These are phyloP conservation scores for Globisporangium radiosum DNA, from an alignment of 352 stramenopile genomes.

Conservation along the genomic window DNA sequence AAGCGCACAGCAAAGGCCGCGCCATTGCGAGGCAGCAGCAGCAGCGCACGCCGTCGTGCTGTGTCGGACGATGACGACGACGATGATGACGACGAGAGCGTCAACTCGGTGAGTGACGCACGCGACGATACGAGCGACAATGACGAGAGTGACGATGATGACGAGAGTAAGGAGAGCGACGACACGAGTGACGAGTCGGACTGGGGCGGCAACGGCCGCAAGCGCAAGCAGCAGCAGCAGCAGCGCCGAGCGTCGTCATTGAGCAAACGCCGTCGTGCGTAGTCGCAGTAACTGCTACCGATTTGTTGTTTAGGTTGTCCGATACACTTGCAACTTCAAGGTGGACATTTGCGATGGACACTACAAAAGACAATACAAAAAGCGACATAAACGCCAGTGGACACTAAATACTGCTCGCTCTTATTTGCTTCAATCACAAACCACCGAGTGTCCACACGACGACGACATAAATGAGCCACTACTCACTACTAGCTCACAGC, in stretches of 20 bases:
- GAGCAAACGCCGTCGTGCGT: slow-evolving; percentile 22
- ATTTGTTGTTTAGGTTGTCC: too few species aligned
- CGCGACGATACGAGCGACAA: slow-evolving; percentile 53
- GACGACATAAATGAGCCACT: background rate
- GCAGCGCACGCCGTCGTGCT: background rate
- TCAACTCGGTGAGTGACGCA: slow-evolving; percentile 31
- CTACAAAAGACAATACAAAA: background rate
- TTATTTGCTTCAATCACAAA: slow-evolving; percentile 3
- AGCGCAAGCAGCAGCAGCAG: slow-evolving; percentile 25
- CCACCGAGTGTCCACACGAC: background rate
- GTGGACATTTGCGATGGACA: background rate
- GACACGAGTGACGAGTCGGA: slow-evolving; percentile 30
- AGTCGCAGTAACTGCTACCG: background rate
- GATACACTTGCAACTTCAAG: too few species aligned
- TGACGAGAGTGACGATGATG: slow-evolving; percentile 52
- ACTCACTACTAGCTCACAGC: background rate
- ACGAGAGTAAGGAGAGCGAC: slow-evolving; percentile 20
- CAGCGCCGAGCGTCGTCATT: slow-evolving; percentile 9
- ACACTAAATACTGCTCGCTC: background rate
- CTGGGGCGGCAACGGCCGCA: slow-evolving; percentile 26
- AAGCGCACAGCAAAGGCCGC: background rate
- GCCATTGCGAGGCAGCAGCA: background rate
- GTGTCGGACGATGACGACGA: slow-evolving; percentile 45
- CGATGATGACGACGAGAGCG: slow-evolving; percentile 47
- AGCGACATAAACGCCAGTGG: background rate